phyloP scores from a whole-genome alignment of 805 yeast genomes.

The Scheffersomyces stipitis region DNA sequence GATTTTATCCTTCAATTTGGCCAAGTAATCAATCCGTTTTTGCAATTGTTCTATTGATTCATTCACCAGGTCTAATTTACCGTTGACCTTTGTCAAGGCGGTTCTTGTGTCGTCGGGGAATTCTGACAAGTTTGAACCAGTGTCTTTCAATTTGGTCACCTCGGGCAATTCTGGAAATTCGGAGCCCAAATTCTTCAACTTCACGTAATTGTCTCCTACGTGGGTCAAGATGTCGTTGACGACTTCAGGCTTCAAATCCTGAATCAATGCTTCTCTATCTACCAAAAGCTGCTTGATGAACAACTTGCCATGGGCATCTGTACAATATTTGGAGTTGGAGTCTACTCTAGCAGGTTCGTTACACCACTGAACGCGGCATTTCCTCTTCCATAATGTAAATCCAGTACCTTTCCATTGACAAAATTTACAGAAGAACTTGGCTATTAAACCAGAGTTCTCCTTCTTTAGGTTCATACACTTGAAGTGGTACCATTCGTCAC shows the following conservation, averaged over 20 bases:
- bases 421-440: slow-evolving; percentile 68
- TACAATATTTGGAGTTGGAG: slow-evolving; percentile 68
- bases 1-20: slow-evolving; percentile 34
- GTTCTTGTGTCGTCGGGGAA: slow-evolving; percentile 18
- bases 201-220: slow-evolving; percentile 17
- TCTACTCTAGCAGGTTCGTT: slow-evolving; percentile 47
- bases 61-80: slow-evolving; percentile 14
- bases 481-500: slow-evolving; percentile 95
- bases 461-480: slow-evolving; percentile 63
- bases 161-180: slow-evolving; percentile 44
- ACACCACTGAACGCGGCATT: slow-evolving; percentile 66
- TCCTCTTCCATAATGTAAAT: slow-evolving; percentile 67
- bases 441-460: slow-evolving; percentile 54
- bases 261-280: slow-evolving; percentile 8
- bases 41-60: slow-evolving; percentile 11
- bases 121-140: slow-evolving; percentile 10
- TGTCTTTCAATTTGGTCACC: slow-evolving; percentile 21
- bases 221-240: slow-evolving; percentile 25
- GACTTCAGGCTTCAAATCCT: slow-evolving; percentile 14
- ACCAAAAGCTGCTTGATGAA: slow-evolving; percentile 36
- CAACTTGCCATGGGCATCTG: slow-evolving; percentile 62
- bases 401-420: slow-evolving; percentile 60
- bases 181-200: slow-evolving; percentile 27
- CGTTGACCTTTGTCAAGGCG: slow-evolving; percentile 18
- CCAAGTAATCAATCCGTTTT: slow-evolving; percentile 21